phyloP scores from a whole-genome alignment of 345 rosid species.

The Pugionium dolabratum region DNA sequence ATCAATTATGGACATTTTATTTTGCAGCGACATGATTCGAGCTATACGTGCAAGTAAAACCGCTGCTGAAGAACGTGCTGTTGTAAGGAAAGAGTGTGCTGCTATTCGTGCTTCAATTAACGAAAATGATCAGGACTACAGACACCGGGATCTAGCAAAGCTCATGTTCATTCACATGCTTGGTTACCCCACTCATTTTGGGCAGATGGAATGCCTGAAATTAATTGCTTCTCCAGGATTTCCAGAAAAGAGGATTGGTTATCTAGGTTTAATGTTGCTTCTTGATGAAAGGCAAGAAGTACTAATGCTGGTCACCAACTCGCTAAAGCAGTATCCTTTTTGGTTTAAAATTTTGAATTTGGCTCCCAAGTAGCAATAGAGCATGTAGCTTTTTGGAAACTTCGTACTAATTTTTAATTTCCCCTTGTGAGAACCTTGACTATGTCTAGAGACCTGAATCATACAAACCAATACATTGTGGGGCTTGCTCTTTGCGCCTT shows the following conservation, averaged over 20 bases:
- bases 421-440: constrained; percentile 58
- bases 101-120: constrained; percentile 85
- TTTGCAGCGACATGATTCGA: constrained; percentile 93
- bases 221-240: constrained; percentile 91
- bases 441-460: constrained; percentile 78
- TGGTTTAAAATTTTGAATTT: constrained; percentile 22
- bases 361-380: not conserved
- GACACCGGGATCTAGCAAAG: constrained; percentile 92
- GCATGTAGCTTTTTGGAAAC: not conserved
- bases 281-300: constrained; percentile 99
- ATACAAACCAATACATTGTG: constrained; percentile 87
- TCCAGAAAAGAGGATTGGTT: constrained; percentile 98
- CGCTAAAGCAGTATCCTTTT: constrained; percentile 94
- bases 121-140: constrained; percentile 84
- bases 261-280: constrained; percentile 92
- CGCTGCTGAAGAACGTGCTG: constrained; percentile 97
- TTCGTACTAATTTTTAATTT: not conserved
- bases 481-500: constrained; percentile 99
- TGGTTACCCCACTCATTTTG: constrained; percentile 99
- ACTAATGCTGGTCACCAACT: constrained; percentile 95
- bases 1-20: constrained; percentile 1
- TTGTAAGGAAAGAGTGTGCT: constrained; percentile 95
- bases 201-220: constrained; percentile 96
- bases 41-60: constrained; percentile 98
- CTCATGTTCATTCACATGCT: constrained; percentile 99